Evolutionary conservation across 2,329 filamentous ascomycete species (phyloP).

Genomic region (Stachybotrys echinatus): DNA sequence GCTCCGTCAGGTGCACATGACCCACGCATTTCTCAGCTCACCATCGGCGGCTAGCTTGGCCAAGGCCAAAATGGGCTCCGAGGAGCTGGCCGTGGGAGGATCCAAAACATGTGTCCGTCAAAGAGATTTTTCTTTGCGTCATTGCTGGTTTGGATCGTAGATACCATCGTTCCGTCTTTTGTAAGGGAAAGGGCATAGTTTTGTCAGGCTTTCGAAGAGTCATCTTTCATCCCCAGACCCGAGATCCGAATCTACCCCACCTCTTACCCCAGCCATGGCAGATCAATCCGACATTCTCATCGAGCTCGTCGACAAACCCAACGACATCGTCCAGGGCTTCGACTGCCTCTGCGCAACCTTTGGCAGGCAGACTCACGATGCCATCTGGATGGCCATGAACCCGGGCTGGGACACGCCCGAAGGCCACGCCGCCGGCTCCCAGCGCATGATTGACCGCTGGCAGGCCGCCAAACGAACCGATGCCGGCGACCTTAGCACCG

Average conservation of each 20-base stretch:
- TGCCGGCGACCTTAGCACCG: slow-evolving; percentile 39
- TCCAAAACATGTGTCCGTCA: too few species aligned
- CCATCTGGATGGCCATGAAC: slow-evolving; percentile 45
- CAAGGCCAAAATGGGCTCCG: too few species aligned
- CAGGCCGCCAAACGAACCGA: slow-evolving; percentile 28
- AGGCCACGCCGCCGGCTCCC: slow-evolving; percentile 30
- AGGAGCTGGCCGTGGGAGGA: too few species aligned
- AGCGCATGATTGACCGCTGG: slow-evolving; percentile 37
- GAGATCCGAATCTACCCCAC: too few species aligned
- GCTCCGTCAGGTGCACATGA: too few species aligned
- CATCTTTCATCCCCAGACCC: too few species aligned
- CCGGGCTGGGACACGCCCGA: slow-evolving; percentile 48
- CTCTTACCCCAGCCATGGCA: background rate
- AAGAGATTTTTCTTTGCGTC: background rate
- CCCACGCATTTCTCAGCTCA: background rate
- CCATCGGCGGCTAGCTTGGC: too few species aligned
- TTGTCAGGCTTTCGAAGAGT: too few species aligned
- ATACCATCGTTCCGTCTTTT: background rate
- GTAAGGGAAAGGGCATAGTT: too few species aligned
- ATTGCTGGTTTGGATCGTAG: background rate
- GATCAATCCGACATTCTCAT: slow-evolving; percentile 10
- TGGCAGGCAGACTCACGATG: slow-evolving; percentile 44
- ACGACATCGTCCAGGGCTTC: slow-evolving; percentile 20
- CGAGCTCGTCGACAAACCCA: slow-evolving; percentile 18
- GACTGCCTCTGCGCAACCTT: slow-evolving; percentile 30